Conservation (phyloP, 2,329 filamentous ascomycete species). For the Talaromyces sp. region DNA sequence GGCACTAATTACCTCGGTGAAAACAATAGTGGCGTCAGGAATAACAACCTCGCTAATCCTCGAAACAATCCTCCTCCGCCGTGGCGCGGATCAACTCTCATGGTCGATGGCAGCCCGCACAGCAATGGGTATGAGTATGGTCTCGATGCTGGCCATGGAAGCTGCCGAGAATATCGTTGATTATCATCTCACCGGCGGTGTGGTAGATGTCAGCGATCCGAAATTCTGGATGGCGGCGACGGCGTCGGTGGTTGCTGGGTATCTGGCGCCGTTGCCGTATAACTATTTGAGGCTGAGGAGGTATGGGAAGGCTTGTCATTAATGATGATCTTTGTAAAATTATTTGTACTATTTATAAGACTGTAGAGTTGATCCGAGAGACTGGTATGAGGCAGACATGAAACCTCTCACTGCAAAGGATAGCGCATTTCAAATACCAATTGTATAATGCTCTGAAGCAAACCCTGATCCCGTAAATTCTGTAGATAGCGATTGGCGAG, state of each 20-base stretch:
- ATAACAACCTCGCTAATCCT: constrained; percentile 52
- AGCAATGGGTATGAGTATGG: constrained; percentile 57
- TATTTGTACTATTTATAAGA: too few relatives aligned
- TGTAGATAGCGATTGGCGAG: too few relatives aligned
- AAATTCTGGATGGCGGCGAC: constrained; percentile 51
- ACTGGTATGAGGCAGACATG: too few relatives aligned
- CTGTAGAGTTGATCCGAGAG: too few relatives aligned
- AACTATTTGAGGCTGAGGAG: background rate
- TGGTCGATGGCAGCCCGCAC: constrained; percentile 51
- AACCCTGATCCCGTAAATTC: too few relatives aligned
- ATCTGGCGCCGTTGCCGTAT: background rate
- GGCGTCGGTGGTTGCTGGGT: background rate
- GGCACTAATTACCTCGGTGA: background rate
- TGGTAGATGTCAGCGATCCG: constrained; percentile 47
- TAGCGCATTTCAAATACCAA: too few relatives aligned
- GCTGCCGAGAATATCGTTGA: constrained; percentile 54
- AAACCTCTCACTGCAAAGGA: too few relatives aligned
- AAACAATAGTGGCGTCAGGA: constrained; percentile 48
- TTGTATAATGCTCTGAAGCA: too few relatives aligned
- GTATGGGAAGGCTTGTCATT: background rate
- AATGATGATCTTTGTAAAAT: background rate
- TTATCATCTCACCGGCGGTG: constrained; percentile 53
- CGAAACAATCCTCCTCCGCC: constrained; percentile 51
- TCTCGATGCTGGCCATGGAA: constrained; percentile 61
- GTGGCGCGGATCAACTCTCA: constrained; percentile 48